Evolutionary conservation across 805 yeast genomes (phyloP).

Genomic region (Wickerhamomyces strasburgensis): DNA sequence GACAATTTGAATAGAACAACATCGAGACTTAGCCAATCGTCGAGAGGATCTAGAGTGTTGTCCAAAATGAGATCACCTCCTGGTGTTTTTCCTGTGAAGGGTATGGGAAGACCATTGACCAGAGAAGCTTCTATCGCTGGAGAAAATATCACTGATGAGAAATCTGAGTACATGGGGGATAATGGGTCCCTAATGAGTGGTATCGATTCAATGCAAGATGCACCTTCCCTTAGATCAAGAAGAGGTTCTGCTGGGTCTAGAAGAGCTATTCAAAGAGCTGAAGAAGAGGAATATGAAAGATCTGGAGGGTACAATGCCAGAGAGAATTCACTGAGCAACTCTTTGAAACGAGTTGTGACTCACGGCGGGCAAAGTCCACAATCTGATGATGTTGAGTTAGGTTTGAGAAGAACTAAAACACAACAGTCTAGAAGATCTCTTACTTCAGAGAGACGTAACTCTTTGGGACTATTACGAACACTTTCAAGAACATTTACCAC

Average conservation of each 20-base stretch:
- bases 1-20: background rate
- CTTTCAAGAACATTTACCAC: conserved; percentile 18
- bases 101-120: conserved; percentile 63
- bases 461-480: conserved; percentile 15
- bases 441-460: no score
- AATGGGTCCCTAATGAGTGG: conserved; percentile 1
- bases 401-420: conserved; percentile 9
- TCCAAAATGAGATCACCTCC: conserved; percentile 49
- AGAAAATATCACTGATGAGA: conserved; percentile 2
- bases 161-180: conserved; percentile 1
- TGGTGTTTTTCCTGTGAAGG: conserved; percentile 76
- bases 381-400: conserved; percentile 14
- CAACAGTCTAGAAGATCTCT: conserved; percentile 2
- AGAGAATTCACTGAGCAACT: conserved; percentile 31
- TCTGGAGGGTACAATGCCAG: conserved; percentile 29
- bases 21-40: no score
- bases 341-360: conserved; percentile 27
- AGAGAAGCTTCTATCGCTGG: conserved; percentile 57
- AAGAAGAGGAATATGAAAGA: conserved; percentile 24
- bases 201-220: conserved; percentile 7
- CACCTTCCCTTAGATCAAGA: conserved; percentile 10
- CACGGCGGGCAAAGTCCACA: conserved; percentile 1
- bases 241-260: conserved; percentile 7
- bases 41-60: no score
- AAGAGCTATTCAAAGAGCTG: conserved; percentile 19